Base-by-base conservation (phyloP, 2,329 filamentous ascomycete species). In the Ceratocystis lukuohia region DNA sequence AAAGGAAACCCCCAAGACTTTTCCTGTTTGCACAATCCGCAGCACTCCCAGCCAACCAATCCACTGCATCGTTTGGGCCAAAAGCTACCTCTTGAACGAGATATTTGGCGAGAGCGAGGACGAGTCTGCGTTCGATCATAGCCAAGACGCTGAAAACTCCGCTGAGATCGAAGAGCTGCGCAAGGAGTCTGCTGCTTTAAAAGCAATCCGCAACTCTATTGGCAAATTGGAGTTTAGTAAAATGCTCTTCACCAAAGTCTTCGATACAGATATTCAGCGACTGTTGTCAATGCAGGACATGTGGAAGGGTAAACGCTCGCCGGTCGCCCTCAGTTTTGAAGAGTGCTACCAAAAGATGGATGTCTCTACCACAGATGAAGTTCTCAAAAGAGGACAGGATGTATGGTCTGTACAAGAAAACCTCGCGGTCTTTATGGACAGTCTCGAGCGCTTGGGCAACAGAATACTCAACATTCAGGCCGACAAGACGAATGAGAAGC, bases 21-120 rank as follows among this genome's bases (percentile, higher is more conserved):
- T 95, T 73, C 92, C 94, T 1, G 92, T 97, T 53, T 99, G 94
- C 78, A 99, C 94, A 1, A 97, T 99, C 71, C 85, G 94, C 74
- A 96, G 91, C 75, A 99, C 92, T 0, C 94, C 94, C 0, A 96
- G 89, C 70, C 93, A 97, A 72, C 90, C 93, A 0, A 97, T 99
- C 56, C 94, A 99, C 76, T 97, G 94, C 77, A 99, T 99, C 69
- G 93, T 99, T 1, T 99, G 94, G 94, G 93, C 84, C 22, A 99
- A 97, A 77, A 96, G 91, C 74, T 99, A 97, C 74, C 81, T 99
- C 7, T 83, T 99, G 68, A 94, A 91, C 76, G 94, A 99, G 75
- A 86, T 99, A 6, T 99, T 96, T 71, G 94, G 94, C 20, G 84
- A 85, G 2, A 95, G 91, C 71, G 93, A 97, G 75, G 91, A 96